Percentiles rank a stretch among this genome's conserved stretches.
phyloP scores from a whole-genome alignment of 2,329 filamentous ascomycete genomes.

The Apiospora saccharicola region DNA sequence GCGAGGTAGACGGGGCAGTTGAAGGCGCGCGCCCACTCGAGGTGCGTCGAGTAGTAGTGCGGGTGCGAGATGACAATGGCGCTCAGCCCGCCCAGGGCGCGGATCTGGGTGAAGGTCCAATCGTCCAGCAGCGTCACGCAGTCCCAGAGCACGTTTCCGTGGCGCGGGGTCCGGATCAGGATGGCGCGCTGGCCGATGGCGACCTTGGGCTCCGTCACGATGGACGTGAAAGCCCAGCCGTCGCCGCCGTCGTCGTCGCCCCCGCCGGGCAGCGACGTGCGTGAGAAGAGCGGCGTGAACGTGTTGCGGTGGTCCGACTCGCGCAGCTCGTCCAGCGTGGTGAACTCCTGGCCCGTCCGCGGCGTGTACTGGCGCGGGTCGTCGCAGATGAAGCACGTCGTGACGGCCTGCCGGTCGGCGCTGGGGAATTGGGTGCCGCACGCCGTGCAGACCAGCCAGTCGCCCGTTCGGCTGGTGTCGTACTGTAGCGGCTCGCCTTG shows the following conservation, averaged over 20 bases:
- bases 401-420: constrained; percentile 54
- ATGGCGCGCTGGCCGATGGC: constrained; percentile 80
- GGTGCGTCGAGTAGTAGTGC: constrained; percentile 81
- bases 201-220: constrained; percentile 63
- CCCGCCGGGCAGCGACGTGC: constrained; percentile 30
- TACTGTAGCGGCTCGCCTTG: constrained; percentile 27
- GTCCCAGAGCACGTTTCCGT: constrained; percentile 83
- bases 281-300: constrained; percentile 52
- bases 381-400: constrained; percentile 74
- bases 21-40: constrained; percentile 76
- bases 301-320: constrained; percentile 57
- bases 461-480: constrained; percentile 35
- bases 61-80: constrained; percentile 83
- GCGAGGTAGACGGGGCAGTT: constrained; percentile 74
- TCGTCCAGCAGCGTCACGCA: constrained; percentile 74
- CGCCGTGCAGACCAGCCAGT: constrained; percentile 66
- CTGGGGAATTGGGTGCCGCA: constrained; percentile 76
- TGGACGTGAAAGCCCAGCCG: constrained; percentile 47
- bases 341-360: constrained; percentile 69
- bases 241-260: constrained; percentile 44
- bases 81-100: constrained; percentile 67
- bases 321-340: constrained; percentile 59
- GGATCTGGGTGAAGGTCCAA: constrained; percentile 65
- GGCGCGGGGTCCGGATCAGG: constrained; percentile 65
- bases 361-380: constrained; percentile 77